Evolutionary conservation across 169 alveolate species (phyloP).

Genomic region (Cryptosporidium sp.): DNA sequence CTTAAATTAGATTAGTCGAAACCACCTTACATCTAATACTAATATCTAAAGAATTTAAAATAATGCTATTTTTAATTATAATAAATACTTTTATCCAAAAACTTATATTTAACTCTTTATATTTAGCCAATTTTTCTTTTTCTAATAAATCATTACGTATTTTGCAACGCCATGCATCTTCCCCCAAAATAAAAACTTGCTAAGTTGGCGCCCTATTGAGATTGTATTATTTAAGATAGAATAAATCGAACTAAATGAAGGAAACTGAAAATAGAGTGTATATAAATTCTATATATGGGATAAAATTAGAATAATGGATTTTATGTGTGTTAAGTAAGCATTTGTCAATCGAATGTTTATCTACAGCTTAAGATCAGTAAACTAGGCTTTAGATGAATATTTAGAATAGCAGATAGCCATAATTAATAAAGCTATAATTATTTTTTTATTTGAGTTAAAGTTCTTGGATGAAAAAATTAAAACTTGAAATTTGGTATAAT

Average conservation of each 20-base stretch:
- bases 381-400: conserved; percentile 5
- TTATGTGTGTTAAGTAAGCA: neutral
- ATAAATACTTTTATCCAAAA: neutral
- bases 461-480: neutral
- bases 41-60: conserved; percentile 7
- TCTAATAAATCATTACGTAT: neutral
- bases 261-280: neutral
- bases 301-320: neutral
- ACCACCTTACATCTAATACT: neutral
- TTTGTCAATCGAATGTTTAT: conserved; percentile 10
- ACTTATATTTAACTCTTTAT: neutral
- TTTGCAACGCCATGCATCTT: conserved; percentile 40
- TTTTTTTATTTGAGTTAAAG: neutral
- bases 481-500: neutral
- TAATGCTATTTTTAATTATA: neutral
- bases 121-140: neutral
- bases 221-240: conserved; percentile 8
- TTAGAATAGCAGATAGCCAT: conserved; percentile 1
- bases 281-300: neutral
- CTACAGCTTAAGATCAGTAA: neutral
- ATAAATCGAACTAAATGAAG: neutral
- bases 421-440: neutral
- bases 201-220: conserved; percentile 18
- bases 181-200: conserved; percentile 2
- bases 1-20: neutral